phyloP scores from a whole-genome alignment of 176 grass and related monocot genomes.

The sorghum (Sorghum bicolor) region DNA sequence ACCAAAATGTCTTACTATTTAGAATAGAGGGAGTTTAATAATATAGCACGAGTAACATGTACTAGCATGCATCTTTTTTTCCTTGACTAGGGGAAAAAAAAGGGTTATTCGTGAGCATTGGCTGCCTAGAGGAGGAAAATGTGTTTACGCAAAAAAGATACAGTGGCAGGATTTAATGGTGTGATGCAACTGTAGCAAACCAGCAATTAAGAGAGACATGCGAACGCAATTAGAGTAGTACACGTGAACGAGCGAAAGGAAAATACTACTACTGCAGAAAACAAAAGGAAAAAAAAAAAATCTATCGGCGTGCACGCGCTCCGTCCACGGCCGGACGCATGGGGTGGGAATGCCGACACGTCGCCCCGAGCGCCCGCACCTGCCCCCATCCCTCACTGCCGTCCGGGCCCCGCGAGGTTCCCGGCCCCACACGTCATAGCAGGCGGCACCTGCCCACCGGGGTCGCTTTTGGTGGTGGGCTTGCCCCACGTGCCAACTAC shows the following conservation, averaged over 20 bases:
- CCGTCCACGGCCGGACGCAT: neutral
- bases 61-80: too few species aligned
- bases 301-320: neutral
- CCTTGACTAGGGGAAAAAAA: neutral
- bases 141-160: neutral
- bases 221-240: neutral
- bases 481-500: slow-evolving; percentile 36
- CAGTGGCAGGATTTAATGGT: neutral
- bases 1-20: too few species aligned
- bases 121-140: neutral
- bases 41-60: too few species aligned
- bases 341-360: slow-evolving; percentile 26
- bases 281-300: neutral
- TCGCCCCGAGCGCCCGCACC: neutral
- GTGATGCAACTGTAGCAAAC: neutral
- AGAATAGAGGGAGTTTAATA: too few species aligned
- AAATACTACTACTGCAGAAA: too few species aligned
- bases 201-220: neutral
- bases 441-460: neutral
- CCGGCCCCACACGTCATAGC: neutral
- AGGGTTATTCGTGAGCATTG: too few species aligned
- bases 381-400: accelerated
- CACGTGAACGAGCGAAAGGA: neutral
- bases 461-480: neutral
- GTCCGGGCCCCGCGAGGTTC: accelerated